Conservation (phyloP, 257 asterid species). For the Echites panduratus region DNA sequence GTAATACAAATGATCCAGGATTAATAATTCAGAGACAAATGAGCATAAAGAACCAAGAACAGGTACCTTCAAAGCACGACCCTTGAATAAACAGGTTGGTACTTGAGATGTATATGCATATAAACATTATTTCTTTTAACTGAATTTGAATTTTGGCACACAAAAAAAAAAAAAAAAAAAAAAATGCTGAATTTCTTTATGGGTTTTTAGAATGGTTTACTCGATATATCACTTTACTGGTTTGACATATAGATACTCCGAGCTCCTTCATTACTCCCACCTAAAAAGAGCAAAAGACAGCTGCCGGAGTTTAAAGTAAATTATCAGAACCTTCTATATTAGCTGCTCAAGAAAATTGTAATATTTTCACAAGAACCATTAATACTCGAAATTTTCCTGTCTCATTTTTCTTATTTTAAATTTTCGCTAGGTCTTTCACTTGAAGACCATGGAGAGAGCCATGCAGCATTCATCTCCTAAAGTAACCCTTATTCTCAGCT, state of each 20-base stretch:
- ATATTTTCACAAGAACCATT: neutral
- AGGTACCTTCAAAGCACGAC: slow-evolving; percentile 29
- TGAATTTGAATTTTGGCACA: slow-evolving; percentile 1
- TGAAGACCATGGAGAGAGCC: slow-evolving; percentile 56
- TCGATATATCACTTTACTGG: neutral
- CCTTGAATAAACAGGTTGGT: slow-evolving; percentile 64
- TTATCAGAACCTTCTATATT: neutral
- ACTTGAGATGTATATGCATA: neutral
- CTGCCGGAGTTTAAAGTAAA: slow-evolving; percentile 54
- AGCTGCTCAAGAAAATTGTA: neutral
- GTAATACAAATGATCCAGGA: slow-evolving; percentile 48
- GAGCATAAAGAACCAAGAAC: slow-evolving; percentile 35
- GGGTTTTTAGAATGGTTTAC: neutral
- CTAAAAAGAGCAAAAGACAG: slow-evolving; percentile 38
- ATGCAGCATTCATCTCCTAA: slow-evolving; percentile 45
- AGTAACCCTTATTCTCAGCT: neutral
- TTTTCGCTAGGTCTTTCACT: slow-evolving; percentile 42
- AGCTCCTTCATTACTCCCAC: slow-evolving; percentile 30
- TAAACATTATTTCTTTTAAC: neutral
- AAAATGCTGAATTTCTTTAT: neutral
- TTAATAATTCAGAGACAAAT: slow-evolving; percentile 35
- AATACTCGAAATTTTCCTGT: neutral
- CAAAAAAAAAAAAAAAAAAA: too few species aligned
- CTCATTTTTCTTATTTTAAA: slow-evolving; percentile 5
- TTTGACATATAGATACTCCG: slow-evolving; percentile 36